phyloP scores from a whole-genome alignment of 495 filamentous ascomycete species.

The Hypoxylon perforatum region DNA sequence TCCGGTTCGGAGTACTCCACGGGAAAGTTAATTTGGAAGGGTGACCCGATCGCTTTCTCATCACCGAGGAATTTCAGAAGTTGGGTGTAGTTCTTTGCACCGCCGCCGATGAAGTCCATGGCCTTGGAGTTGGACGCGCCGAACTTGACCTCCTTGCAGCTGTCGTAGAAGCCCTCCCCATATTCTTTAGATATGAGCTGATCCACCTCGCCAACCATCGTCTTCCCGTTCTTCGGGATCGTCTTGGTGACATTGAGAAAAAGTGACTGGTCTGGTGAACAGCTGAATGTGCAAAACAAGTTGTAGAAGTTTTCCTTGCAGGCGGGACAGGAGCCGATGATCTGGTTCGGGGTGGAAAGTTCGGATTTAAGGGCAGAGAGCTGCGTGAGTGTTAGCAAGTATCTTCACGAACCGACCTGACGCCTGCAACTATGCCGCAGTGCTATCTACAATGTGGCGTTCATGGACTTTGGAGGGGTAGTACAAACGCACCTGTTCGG shows the following conservation, averaged over 20 bases:
- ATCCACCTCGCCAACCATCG: conserved; percentile 85
- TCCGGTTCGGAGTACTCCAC: conserved; percentile 67
- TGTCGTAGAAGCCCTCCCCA: conserved; percentile 90
- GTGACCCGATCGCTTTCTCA: conserved; percentile 87
- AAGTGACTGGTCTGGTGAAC: conserved; percentile 93
- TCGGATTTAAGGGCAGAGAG: conserved; percentile 81
- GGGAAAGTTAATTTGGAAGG: conserved; percentile 97
- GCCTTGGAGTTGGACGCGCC: conserved; percentile 90
- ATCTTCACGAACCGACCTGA: not conserved
- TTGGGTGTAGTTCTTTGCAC: conserved; percentile 86
- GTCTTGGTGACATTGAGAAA: conserved; percentile 94
- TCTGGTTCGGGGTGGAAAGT: conserved; percentile 83
- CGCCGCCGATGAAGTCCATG: conserved; percentile 95
- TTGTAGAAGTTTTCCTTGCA: conserved; percentile 98
- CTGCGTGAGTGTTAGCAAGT: conserved; percentile 57
- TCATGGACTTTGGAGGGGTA: conserved; percentile 13
- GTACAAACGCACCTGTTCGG: conserved; percentile 72
- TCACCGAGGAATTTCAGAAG: conserved; percentile 93
- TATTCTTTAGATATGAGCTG: conserved; percentile 89
- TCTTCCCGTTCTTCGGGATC: conserved; percentile 71
- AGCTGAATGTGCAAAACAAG: conserved; percentile 96
- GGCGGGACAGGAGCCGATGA: conserved; percentile 92
- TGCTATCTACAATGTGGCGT: not conserved
- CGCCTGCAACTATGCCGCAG: not conserved
- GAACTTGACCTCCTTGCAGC: conserved; percentile 98